phyloP scores from a whole-genome alignment of 2,329 filamentous ascomycete genomes.

The Tetracladium maxilliforme region DNA sequence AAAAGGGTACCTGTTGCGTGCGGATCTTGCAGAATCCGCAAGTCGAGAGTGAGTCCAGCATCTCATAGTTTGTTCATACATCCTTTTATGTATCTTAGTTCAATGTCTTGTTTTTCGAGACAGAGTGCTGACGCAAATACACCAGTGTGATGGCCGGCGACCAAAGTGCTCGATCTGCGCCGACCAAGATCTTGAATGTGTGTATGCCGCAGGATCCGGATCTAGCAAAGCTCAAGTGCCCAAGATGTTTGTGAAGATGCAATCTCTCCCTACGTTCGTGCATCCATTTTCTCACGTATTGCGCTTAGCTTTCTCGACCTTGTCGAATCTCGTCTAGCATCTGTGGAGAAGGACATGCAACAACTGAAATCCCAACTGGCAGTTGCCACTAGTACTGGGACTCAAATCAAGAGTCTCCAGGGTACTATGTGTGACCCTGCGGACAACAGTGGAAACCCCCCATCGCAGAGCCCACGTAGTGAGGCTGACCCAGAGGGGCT shows the following conservation, averaged over 20 bases:
- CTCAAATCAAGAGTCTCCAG: slow-evolving; percentile 17
- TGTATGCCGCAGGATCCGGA: slow-evolving; percentile 20
- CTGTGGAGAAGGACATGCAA: slow-evolving; percentile 11
- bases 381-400: slow-evolving; percentile 8
- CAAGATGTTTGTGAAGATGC: slow-evolving; percentile 23
- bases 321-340: slow-evolving; percentile 13
- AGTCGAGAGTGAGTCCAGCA: slow-evolving; percentile 11
- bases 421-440: slow-evolving; percentile 17
- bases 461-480: slow-evolving; percentile 5
- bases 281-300: slow-evolving; percentile 8
- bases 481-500: slow-evolving; percentile 6
- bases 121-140: slow-evolving; percentile 4
- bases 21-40: slow-evolving; percentile 20
- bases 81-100: slow-evolving; percentile 1
- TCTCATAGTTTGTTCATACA: slow-evolving; percentile 1
- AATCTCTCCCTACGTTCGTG: slow-evolving; percentile 10
- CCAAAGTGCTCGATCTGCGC: slow-evolving; percentile 25
- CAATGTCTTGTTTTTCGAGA: slow-evolving; percentile 1
- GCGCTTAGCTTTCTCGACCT: no score
- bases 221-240: no score
- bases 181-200: slow-evolving; percentile 24
- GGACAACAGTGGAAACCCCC: slow-evolving; percentile 6
- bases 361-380: slow-evolving; percentile 3
- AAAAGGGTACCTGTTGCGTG: slow-evolving; percentile 22
- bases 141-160: slow-evolving; percentile 24